These are phyloP conservation scores for Starmerella cellae DNA, from an alignment of 805 yeast genomes.

Conservation along the genomic window DNA sequence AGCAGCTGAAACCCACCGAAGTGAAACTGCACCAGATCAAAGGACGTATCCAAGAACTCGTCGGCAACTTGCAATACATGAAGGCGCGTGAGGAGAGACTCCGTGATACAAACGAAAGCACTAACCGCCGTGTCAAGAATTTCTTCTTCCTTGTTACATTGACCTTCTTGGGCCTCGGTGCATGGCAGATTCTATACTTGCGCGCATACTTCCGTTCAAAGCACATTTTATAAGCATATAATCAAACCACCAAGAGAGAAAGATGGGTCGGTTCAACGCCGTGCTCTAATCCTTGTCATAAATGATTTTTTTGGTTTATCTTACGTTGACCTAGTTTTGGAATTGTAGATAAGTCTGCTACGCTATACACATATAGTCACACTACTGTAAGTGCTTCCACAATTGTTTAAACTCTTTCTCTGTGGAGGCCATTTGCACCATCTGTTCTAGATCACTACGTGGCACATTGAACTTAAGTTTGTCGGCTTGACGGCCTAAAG, in stretches of 20 bases:
- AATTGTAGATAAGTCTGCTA: too few species aligned
- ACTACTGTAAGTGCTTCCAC: constrained; percentile 16
- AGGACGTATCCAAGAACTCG: constrained; percentile 73
- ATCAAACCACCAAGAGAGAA: not conserved
- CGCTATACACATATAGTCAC: too few species aligned
- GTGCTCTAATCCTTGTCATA: too few species aligned
- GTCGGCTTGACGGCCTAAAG: constrained; percentile 21
- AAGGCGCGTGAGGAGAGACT: constrained; percentile 78
- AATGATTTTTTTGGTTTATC: not conserved
- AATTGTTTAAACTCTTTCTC: constrained; percentile 21
- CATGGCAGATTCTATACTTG: constrained; percentile 85
- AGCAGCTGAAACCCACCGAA: constrained; percentile 85
- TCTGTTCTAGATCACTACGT: constrained; percentile 24
- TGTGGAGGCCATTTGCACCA: constrained; percentile 24
- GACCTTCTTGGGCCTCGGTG: constrained; percentile 64
- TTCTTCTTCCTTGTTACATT: constrained; percentile 61
- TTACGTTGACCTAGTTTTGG: too few species aligned
- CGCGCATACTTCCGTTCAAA: constrained; percentile 66
- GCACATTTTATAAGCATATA: constrained; percentile 27
- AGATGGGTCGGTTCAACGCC: not conserved
- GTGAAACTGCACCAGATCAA: constrained; percentile 77
- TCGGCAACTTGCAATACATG: constrained; percentile 67
- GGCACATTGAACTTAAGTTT: constrained; percentile 23
- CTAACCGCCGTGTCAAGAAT: constrained; percentile 82
- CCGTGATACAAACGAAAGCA: constrained; percentile 94